Base-by-base conservation (phyloP, 164 flowering plant genomes). In the Hamamelis virginiana region DNA sequence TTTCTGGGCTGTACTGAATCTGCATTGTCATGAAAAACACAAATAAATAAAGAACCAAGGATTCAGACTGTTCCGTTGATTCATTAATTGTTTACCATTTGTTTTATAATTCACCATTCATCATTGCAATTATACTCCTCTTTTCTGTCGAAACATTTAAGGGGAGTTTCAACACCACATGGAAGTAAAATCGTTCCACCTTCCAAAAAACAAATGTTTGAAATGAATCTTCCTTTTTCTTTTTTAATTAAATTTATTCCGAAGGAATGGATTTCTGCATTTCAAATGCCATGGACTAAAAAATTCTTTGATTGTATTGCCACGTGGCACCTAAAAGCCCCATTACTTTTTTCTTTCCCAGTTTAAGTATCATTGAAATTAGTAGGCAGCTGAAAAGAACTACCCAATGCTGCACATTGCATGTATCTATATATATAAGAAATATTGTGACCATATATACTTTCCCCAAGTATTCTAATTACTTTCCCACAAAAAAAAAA, bases 1-100 rank as follows among this genome's bases (percentile, higher is more conserved):
- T 74, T 96, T 96, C 80, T 96, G 98, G 56, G 99, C 98, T 62
- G 97, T 96, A 66, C 89, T 86, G 79, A 93, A 96, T 78, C 99
- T 96, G 98, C 85, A 84, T 59, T 51, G 67, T 53, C 23, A 72
- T 44, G 51, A 51, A 70, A 67, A 23, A 22, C 45, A 22, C 27
- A 27, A 14, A n/a, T 1, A 19, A 23, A 28, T 52, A 52, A 41
- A 8, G 2, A 59, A 59, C 48, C 11, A 46, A 9, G 8, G 62
- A 59, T 19, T 8, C 9, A 28, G 9, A 59, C 16, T 26, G 13
- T 59, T 26, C 38, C 28, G 50, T 41, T 43, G 48, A 62, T 43
- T 16, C 28, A 50, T 41, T 43, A 26, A 62, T 43, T 16, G 22
- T 5, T 60, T 28, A n/a, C 23, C 22, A n/a, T 15, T n/a, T 52